These are phyloP conservation scores for Nyssa sinensis DNA, from an alignment of 148 eudicot species.

Conservation along the genomic window DNA sequence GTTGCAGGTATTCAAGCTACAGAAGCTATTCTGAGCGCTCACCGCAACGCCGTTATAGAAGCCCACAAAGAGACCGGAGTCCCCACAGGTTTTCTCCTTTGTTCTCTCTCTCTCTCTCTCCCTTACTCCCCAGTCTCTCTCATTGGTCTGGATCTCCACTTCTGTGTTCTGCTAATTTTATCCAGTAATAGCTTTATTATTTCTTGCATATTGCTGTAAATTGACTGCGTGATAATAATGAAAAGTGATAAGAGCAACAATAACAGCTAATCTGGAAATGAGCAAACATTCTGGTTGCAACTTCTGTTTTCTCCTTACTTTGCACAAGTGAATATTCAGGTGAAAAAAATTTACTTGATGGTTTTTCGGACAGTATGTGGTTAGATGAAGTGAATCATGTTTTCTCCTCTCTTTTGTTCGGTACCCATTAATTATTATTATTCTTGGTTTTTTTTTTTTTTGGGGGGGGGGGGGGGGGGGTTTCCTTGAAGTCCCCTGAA, in stretches of 20 bases:
- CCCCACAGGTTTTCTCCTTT: constrained; percentile 96
- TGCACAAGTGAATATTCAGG: not conserved
- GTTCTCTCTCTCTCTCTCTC: too few relatives aligned
- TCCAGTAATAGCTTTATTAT: not conserved
- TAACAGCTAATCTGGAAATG: not conserved
- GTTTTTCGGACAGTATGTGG: not conserved
- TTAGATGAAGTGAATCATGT: not conserved
- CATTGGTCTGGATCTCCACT: not conserved
- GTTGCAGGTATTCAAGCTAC: constrained; percentile 59
- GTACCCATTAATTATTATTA: too few relatives aligned
- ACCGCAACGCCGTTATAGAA: constrained; percentile 56
- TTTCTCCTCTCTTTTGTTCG: too few relatives aligned
- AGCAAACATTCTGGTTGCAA: not conserved
- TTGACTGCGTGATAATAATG: not conserved
- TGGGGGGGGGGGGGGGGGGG: not conserved
- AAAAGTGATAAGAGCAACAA: not conserved
- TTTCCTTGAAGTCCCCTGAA: too few relatives aligned
- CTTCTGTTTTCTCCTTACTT: not conserved
- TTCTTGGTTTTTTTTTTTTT: not conserved
- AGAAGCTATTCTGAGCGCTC: constrained; percentile 64
- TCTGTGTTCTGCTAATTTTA: not conserved
- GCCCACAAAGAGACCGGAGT: constrained; percentile 79
- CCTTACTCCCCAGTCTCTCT: constrained; percentile 6
- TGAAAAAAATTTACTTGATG: too few relatives aligned
- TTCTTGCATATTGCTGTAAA: not conserved